These are phyloP conservation scores for Musa troglodytarum DNA, from an alignment of 176 grass and related monocot genomes.

Conservation along the genomic window DNA sequence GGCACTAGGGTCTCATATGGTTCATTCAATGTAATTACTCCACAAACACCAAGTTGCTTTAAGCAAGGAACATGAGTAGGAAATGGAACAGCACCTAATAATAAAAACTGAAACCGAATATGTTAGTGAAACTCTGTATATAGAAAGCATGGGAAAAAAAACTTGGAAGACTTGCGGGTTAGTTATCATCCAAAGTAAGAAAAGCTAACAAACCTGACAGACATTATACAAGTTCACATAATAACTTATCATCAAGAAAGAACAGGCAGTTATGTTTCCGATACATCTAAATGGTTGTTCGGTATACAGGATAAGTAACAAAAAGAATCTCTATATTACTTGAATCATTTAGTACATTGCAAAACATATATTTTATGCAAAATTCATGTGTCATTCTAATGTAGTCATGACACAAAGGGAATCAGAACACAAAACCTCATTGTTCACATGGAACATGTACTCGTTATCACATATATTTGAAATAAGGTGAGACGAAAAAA, in stretches of 20 bases:
- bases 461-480: neutral
- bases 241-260: no score
- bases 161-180: no score
- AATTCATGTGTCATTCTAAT: neutral
- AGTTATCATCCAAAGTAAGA: no score
- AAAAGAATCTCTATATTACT: no score
- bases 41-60: conserved; percentile 73
- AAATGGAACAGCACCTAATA: conserved; percentile 87
- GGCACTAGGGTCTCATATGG: conserved; percentile 91
- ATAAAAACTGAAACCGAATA: conserved; percentile 50
- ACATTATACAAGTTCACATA: no score
- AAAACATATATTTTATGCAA: neutral
- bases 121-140: neutral
- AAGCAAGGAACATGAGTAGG: conserved; percentile 64
- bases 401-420: neutral
- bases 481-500: no score
- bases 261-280: no score
- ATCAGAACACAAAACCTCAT: neutral
- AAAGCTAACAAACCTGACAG: no score
- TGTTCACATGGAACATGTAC: neutral
- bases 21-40: conserved; percentile 87
- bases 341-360: no score
- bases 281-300: no score
- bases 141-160: neutral
- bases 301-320: no score